Evolutionary conservation across 495 filamentous ascomycete genomes (phyloP), one percentile per base, ranked within the genome.

Genomic region (Neurospora tetrasperma): DNA sequence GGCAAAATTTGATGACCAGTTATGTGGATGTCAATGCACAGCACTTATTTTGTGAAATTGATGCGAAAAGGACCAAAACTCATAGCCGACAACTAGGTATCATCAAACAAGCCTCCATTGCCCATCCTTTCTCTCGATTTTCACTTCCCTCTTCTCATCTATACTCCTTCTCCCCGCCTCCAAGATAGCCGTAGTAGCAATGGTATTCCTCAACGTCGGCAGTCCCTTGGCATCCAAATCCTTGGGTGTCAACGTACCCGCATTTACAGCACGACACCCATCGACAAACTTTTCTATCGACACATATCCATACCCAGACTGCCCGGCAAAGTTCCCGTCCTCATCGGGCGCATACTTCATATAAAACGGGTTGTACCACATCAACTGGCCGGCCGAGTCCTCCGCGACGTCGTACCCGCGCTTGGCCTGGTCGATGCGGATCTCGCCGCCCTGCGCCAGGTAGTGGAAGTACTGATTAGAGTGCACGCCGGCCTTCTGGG

Each of bases 391-490:
- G 38, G 86, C 86, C 7, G 86, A 84, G 76, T 98, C 94, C 46
- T 92, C 91, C 1, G 94, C 92, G n/a, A 97, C 91, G 74, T 97
- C 94, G 80, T 98, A 98, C 31, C 94, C 93, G 27, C 94, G 90
- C 85, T 97, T 97, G 18, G 94, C 94, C 82, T 97, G 94, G 84
- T 98, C 92, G 72, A 94, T 89, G 69, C 92, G 88, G 78, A 98
- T 90, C 82, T 98, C 94, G 73, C 94, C 94, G 40, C 89, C 88
- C 71, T 88, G 84, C 4, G 87, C 94, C 86, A 98, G 91, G 79
- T 94, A 97, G 77, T 97, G 94, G 86, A 97, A 97, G 81, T 97
- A 97, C 84, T 97, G 94, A 76, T 97, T 97, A 6, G 90, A 93
- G 79, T 97, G 94, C 20, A 98, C 94, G 18, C 94, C 94, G 0